Evolutionary conservation across 306 rosid species (phyloP).

Genomic region (Gastrolobium villosum): DNA sequence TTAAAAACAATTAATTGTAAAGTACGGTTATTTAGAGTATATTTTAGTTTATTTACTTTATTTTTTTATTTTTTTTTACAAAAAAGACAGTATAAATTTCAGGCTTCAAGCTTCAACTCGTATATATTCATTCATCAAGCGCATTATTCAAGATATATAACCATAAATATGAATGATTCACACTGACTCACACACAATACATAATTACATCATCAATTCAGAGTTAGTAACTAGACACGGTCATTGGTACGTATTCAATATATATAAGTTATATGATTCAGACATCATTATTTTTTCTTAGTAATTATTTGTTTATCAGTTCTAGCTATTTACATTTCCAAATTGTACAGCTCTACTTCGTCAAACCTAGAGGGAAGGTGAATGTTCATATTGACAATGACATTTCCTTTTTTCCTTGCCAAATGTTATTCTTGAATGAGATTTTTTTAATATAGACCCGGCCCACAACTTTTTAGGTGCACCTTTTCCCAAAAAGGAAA

Average conservation of each 20-base stretch:
- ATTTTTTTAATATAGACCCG: too few species aligned
- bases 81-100: too few species aligned
- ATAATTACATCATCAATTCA: neutral
- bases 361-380: constrained; percentile 27
- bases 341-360: neutral
- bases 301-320: neutral
- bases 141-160: too few species aligned
- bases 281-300: neutral
- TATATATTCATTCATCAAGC: neutral
- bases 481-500: too few species aligned
- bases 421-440: too few species aligned
- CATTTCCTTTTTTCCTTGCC: neutral
- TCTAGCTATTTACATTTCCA: neutral
- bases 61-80: too few species aligned
- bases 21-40: neutral
- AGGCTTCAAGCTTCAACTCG: neutral
- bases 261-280: neutral
- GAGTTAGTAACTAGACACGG: neutral
- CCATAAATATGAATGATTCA: too few species aligned
- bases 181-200: neutral
- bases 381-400: constrained; percentile 7
- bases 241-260: neutral
- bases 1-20: too few species aligned
- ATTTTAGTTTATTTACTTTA: too few species aligned
- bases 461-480: too few species aligned